Base-by-base conservation (phyloP, 2,329 filamentous ascomycete genomes). In the Coleophoma crateriformis region DNA sequence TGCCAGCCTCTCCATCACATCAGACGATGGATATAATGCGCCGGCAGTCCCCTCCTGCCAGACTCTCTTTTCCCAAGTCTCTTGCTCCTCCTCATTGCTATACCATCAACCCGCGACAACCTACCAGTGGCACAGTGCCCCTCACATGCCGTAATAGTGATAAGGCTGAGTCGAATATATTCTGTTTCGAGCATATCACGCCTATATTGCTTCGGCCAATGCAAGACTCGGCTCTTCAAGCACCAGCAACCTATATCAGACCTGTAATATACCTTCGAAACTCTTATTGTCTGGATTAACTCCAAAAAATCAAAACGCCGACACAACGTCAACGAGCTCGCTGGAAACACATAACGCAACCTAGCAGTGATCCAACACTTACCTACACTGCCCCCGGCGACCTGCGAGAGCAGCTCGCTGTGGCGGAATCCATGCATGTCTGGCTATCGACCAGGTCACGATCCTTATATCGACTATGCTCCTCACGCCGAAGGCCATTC, bases 381-480 rank as follows among this genome's bases (percentile, higher is more conserved):
- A 58, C 48, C 58, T 50, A 45, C 78, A 66, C 74, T 80, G 65
- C 78, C 69, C 70, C 75, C 79, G 75, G 80, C 78, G 78, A 76
- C 78, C 82, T 82, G 83, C 81, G 81, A 83, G 83, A 80, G 84
- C 82, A 82, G 74, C 72, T 78, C 77, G 83, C 82, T 87, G 84
- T 87, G 83, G 84, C 82, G 81, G 81, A 78, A 81, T 81, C 81
- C 78, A 86, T 86, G 82, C 71, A 79, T 64, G 63, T 65, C 63
- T 61, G 59, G 58, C 71, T 88, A 88, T 76, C 81, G 82, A 78
- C 76, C 81, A 72, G 78, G 77, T 65, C 68, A 73, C 68, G 81
- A 84, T 75, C 86, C 86, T 77, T 80, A 85, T 79, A 82, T 87
- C 78, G 81, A 85, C 68, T 88, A 87, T 74, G 77, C 82, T 72